Evolutionary conservation across 2,329 filamentous ascomycete genomes (phyloP).

Genomic region (Beauveria brongniartii): DNA sequence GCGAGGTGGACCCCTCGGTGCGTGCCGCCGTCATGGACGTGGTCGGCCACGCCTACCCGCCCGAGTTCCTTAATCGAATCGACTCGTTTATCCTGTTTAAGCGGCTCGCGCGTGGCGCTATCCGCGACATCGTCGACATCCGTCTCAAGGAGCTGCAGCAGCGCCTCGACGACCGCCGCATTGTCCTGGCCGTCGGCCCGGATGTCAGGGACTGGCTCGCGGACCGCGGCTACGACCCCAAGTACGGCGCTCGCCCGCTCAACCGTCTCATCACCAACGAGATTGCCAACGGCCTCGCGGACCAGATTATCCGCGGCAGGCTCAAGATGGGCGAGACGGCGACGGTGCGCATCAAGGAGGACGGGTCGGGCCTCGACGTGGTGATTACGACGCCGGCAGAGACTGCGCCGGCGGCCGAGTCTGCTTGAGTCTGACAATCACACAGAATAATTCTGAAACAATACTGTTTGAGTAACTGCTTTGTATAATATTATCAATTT

Average conservation of each 20-base stretch:
- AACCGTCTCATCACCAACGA: conserved; percentile 87
- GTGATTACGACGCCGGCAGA: conserved; percentile 9
- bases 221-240: conserved; percentile 81
- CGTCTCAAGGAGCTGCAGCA: conserved; percentile 75
- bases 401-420: background rate
- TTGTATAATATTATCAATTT: background rate
- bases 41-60: conserved; percentile 66
- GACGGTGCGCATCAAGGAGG: conserved; percentile 58
- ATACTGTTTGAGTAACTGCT: background rate
- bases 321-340: conserved; percentile 69
- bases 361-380: conserved; percentile 50
- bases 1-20: conserved; percentile 64
- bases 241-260: conserved; percentile 82
- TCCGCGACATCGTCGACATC: conserved; percentile 91
- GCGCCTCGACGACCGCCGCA: conserved; percentile 77
- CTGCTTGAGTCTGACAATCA: background rate
- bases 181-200: conserved; percentile 62
- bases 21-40: conserved; percentile 83
- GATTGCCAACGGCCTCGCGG: conserved; percentile 80
- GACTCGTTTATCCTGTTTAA: conserved; percentile 98
- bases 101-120: conserved; percentile 65
- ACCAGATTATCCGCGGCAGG: conserved; percentile 83
- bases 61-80: conserved; percentile 93
- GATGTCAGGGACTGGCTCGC: conserved; percentile 80
- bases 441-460: background rate